Evolutionary conservation across 495 filamentous ascomycete genomes (phyloP), one percentile per base, ranked within the genome.

Genomic region (Podospora appendiculata): DNA sequence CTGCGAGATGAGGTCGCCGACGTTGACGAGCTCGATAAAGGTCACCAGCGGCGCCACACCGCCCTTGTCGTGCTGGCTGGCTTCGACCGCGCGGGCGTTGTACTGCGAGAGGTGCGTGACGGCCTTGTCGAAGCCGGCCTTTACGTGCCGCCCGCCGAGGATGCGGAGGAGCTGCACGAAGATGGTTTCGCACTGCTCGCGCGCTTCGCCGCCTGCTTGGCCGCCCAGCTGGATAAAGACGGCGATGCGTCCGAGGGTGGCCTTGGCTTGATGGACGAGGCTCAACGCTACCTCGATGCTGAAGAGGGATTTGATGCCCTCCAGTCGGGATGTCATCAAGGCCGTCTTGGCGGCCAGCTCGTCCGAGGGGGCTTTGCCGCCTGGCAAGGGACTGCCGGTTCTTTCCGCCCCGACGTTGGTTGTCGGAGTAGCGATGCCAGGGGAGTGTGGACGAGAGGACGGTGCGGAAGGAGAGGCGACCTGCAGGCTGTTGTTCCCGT

Each of bases 21-120:
- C 90, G 63, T 97, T 97, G 61, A 97, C 94, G 48, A 99, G 79
- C 66, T 99, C 94, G 42, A 99, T 79, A 60, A 99, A 99, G 6
- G 89, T 97, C 11, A 96, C 88, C 1, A 99, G 77, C 2, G 94
- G 94, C 43, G 88, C 88, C 18, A 97, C 93, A 10, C 88, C 89
- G 7, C 67, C 64, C 50, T 74, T 65, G 53, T 82, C 80, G 53
- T 90, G 83, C 47, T 88, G 81, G 34, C 79, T 84, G 25, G 25
- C 25, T 25, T 25, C 25, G 39, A 89, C 87, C 60, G 93, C 85
- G 17, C 92, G 85, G 41, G 94, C 90, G 57, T 94, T 89, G 67
- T 99, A 99, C 32, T 83, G 83, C 3, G 88, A 87, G 17, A 99
- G 78, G 67, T 99, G 94, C 25, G 86, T 83, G 19, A 97, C 88